A percentile compares a stretch with the other conserved stretches of the same genome.
Evolutionary conservation across 2,329 filamentous ascomycete genomes (phyloP).

Genomic region (Hymenoscyphus albidus): DNA sequence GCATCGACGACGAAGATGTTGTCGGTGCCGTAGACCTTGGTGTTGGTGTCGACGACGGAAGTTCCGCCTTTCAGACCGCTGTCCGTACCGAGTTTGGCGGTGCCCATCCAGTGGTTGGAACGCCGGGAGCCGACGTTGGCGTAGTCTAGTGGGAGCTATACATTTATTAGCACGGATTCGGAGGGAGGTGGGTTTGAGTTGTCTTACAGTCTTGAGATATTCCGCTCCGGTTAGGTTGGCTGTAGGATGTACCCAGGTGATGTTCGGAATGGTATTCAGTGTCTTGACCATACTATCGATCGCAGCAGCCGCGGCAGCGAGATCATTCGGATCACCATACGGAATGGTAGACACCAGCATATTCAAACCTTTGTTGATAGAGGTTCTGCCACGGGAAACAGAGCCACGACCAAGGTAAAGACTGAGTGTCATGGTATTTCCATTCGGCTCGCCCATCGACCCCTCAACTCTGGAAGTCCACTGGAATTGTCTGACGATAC

Average conservation of each 20-base stretch:
- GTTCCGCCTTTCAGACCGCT: slow-evolving; percentile 44
- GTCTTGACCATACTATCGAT: slow-evolving; percentile 57
- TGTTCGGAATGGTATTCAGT: slow-evolving; percentile 48
- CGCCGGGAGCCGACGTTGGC: slow-evolving; percentile 31
- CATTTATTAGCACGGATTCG: slow-evolving; percentile 14
- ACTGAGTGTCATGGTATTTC: slow-evolving; percentile 41
- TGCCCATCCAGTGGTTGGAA: slow-evolving; percentile 45
- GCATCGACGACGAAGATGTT: slow-evolving; percentile 68
- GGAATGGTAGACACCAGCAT: slow-evolving; percentile 57
- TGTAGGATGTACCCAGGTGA: slow-evolving; percentile 55
- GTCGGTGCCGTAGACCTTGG: slow-evolving; percentile 63
- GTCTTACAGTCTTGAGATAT: slow-evolving; percentile 49
- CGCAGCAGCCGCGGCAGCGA: slow-evolving; percentile 59
- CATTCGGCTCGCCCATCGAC: slow-evolving; percentile 23
- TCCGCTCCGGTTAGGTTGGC: slow-evolving; percentile 49
- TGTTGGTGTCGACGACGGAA: slow-evolving; percentile 59
- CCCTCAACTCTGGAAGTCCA: slow-evolving; percentile 63
- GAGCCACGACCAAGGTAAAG: slow-evolving; percentile 63
- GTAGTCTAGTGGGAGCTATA: slow-evolving; percentile 27
- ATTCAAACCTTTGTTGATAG: slow-evolving; percentile 53
- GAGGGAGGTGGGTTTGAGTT: not conserved
- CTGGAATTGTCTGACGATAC: slow-evolving; percentile 59
- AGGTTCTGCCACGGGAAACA: slow-evolving; percentile 58
- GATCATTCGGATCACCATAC: slow-evolving; percentile 49
- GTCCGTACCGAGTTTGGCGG: slow-evolving; percentile 57